Percentiles rank a stretch among this genome's conserved stretches.
Evolutionary conservation across 1,284 basidiomycete species (phyloP).

Genomic region (Coniferiporia sulphurascens): DNA sequence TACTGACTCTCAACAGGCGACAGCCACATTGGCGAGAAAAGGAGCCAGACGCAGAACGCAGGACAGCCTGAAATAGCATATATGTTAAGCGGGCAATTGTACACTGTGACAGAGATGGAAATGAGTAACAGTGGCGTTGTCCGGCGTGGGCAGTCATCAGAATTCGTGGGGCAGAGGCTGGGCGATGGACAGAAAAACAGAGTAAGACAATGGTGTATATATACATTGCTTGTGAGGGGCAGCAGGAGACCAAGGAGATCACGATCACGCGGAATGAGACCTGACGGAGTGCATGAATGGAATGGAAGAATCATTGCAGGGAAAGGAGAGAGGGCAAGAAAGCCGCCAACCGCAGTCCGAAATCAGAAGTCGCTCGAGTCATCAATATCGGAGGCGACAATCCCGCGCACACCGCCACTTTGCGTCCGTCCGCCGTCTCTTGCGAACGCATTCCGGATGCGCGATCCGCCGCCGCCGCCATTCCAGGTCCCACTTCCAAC

Average conservation of each 20-base stretch:
- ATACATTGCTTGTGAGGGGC: neutral
- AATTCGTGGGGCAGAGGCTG: neutral
- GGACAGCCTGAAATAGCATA: neutral
- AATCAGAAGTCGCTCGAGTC: conserved; percentile 31
- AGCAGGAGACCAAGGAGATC: neutral
- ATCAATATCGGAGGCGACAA: conserved; percentile 42
- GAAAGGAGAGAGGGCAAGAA: neutral
- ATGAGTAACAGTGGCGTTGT: neutral
- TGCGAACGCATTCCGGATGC: conserved; percentile 63
- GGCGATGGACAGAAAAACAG: neutral
- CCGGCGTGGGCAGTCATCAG: neutral
- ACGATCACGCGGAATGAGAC: neutral
- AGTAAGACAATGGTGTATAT: conserved; percentile 1
- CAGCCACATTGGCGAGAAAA: neutral
- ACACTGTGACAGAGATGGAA: neutral
- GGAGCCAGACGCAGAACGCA: neutral
- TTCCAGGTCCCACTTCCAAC: conserved; percentile 12
- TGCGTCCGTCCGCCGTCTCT: conserved; percentile 75
- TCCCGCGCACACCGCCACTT: conserved; percentile 72
- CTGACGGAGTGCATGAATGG: neutral
- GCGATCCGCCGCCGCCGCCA: conserved; percentile 28
- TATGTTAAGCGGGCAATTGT: neutral
- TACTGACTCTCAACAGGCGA: neutral
- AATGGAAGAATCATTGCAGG: neutral
- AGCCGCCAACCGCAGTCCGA: neutral